Percentiles rank a stretch among this genome's conserved stretches.
Conservation (phyloP, 2,329 filamentous ascomycete genomes). For the Onygenales sp. region DNA sequence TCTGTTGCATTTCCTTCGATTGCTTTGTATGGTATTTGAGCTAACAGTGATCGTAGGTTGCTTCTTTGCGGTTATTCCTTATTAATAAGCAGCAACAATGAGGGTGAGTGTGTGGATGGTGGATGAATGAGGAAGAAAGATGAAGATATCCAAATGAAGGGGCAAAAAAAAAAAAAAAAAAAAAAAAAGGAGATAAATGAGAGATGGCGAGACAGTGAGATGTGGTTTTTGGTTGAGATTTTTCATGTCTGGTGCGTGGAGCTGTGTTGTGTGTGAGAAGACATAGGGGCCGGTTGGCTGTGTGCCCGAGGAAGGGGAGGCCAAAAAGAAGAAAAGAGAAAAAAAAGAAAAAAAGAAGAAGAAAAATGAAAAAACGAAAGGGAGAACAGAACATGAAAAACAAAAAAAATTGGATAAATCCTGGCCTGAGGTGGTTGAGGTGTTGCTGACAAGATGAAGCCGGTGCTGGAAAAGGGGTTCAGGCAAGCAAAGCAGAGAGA, state of each 20-base stretch:
- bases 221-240: background rate
- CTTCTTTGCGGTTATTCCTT: too few relatives aligned
- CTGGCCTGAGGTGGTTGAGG: too few relatives aligned
- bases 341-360: constrained; percentile 1
- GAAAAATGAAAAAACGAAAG: background rate
- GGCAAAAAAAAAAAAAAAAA: background rate
- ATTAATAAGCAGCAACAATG: too few relatives aligned
- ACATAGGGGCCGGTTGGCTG: background rate
- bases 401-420: too few relatives aligned
- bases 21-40: too few relatives aligned
- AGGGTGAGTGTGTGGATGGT: too few relatives aligned
- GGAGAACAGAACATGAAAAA: too few relatives aligned
- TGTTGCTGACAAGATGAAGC: too few relatives aligned
- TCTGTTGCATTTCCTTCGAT: too few relatives aligned
- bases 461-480: too few relatives aligned
- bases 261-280: background rate
- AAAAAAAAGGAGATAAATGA: background rate
- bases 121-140: background rate
- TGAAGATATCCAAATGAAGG: constrained; percentile 3
- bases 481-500: too few relatives aligned
- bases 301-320: background rate
- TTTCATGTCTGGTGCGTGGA: background rate
- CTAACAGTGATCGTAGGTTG: too few relatives aligned
- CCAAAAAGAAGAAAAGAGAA: background rate
- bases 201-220: background rate